phyloP scores from a whole-genome alignment of 106 monocot species.

The Xerophyta viscosa region DNA sequence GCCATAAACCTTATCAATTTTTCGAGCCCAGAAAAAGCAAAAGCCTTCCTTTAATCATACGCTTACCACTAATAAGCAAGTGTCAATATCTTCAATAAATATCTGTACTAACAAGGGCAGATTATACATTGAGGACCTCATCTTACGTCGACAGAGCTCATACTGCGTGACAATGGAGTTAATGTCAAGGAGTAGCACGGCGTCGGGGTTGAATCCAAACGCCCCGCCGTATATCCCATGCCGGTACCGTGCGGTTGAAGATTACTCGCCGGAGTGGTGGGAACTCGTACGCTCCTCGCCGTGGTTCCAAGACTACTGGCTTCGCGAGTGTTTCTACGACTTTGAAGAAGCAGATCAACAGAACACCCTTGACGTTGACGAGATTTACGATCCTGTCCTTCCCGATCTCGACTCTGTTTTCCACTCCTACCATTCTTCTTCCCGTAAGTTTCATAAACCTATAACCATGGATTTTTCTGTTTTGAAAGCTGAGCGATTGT shows the following conservation, averaged over 20 bases:
- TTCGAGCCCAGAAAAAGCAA: too few relatives aligned
- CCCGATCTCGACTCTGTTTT: slow-evolving; percentile 18
- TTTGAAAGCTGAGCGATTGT: too few relatives aligned
- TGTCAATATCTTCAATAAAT: too few relatives aligned
- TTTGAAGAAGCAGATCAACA: slow-evolving; percentile 1
- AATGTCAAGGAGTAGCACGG: slow-evolving; percentile 8
- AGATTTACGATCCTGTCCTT: slow-evolving; percentile 8
- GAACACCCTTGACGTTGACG: slow-evolving; percentile 2
- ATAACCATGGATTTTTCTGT: neutral
- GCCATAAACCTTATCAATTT: too few relatives aligned
- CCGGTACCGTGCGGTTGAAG: slow-evolving; percentile 30
- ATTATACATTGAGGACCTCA: too few relatives aligned
- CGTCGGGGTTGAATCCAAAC: slow-evolving; percentile 41
- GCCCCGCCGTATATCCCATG: slow-evolving; percentile 33
- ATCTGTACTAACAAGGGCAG: too few relatives aligned
- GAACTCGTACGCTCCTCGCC: slow-evolving; percentile 24
- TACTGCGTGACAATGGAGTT: slow-evolving; percentile 28
- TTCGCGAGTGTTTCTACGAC: slow-evolving; percentile 32
- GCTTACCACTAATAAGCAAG: too few relatives aligned
- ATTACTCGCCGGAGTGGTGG: slow-evolving; percentile 60
- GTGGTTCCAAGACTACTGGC: slow-evolving; percentile 51
- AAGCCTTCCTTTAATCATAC: too few relatives aligned
- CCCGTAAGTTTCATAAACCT: neutral
- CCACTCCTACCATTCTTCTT: slow-evolving; percentile 4
- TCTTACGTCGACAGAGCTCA: too few relatives aligned